Conservation (phyloP, 805 yeast species). For the Maudiozyma saulgeensis region DNA sequence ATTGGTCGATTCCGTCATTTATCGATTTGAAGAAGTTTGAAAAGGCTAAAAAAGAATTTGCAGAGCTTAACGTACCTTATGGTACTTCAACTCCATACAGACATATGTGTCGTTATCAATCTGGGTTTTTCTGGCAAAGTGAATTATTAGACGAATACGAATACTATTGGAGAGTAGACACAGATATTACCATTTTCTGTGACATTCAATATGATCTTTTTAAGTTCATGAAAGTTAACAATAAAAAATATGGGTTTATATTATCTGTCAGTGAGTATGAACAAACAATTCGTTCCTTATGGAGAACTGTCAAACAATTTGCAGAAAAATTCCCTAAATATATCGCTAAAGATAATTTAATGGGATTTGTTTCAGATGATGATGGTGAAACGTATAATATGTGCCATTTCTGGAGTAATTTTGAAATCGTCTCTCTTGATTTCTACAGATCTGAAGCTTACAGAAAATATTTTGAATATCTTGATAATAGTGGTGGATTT, state of each 20-base stretch:
- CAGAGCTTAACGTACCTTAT: slow-evolving; percentile 39
- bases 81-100: slow-evolving; percentile 55
- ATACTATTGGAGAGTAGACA: slow-evolving; percentile 74
- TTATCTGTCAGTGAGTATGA: slow-evolving; percentile 54
- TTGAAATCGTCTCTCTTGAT: slow-evolving; percentile 64
- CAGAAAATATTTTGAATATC: slow-evolving; percentile 47
- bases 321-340: slow-evolving; percentile 36
- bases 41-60: slow-evolving; percentile 37
- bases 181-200: slow-evolving; percentile 52
- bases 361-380: slow-evolving; percentile 57
- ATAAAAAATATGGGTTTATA: slow-evolving; percentile 59
- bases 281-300: slow-evolving; percentile 53
- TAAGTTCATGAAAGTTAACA: slow-evolving; percentile 42
- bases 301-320: slow-evolving; percentile 47
- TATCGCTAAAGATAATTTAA: slow-evolving; percentile 39
- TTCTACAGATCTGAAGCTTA: slow-evolving; percentile 54
- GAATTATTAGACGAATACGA: slow-evolving; percentile 48
- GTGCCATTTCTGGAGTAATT: slow-evolving; percentile 81
- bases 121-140: slow-evolving; percentile 53
- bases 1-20: slow-evolving; percentile 65
- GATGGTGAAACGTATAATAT: slow-evolving; percentile 54
- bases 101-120: slow-evolving; percentile 50
- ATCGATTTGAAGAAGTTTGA: slow-evolving; percentile 47
- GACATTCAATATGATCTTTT: slow-evolving; percentile 58
- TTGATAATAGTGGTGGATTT: slow-evolving; percentile 68